phyloP scores from a whole-genome alignment of 345 rosid species.

The Aurinia saxatilis region DNA sequence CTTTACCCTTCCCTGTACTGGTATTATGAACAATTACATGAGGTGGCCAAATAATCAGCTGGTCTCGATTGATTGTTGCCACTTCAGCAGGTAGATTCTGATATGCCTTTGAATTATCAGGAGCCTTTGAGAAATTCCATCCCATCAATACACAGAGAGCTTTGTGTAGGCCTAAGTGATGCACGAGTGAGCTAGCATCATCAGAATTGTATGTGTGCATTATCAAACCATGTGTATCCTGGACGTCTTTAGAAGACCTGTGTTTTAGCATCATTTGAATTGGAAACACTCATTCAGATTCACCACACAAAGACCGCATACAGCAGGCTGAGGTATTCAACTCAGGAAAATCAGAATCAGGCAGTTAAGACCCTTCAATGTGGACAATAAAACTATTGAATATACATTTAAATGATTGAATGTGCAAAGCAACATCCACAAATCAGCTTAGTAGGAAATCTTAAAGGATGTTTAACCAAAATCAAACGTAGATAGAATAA shows the following conservation, averaged over 20 bases:
- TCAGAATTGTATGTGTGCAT: constrained; percentile 89
- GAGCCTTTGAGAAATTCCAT: constrained; percentile 78
- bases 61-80: constrained; percentile 76
- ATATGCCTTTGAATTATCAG: constrained; percentile 81
- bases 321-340: constrained; percentile 27
- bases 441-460: neutral
- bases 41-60: constrained; percentile 97
- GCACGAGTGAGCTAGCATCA: constrained; percentile 65
- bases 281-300: constrained; percentile 49
- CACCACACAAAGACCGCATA: constrained; percentile 25
- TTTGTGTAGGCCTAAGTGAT: constrained; percentile 93
- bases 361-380: neutral
- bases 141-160: constrained; percentile 96
- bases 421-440: constrained; percentile 10
- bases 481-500: neutral
- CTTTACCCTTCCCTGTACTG: constrained; percentile 86
- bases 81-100: constrained; percentile 67
- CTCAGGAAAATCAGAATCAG: constrained; percentile 17
- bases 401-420: neutral
- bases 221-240: constrained; percentile 86
- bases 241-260: constrained; percentile 88
- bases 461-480: neutral
- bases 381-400: neutral
- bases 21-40: constrained; percentile 89
- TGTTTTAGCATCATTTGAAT: constrained; percentile 61